phyloP scores from a whole-genome alignment of 169 alveolate genomes.

The Cryptosporidium bovis region DNA sequence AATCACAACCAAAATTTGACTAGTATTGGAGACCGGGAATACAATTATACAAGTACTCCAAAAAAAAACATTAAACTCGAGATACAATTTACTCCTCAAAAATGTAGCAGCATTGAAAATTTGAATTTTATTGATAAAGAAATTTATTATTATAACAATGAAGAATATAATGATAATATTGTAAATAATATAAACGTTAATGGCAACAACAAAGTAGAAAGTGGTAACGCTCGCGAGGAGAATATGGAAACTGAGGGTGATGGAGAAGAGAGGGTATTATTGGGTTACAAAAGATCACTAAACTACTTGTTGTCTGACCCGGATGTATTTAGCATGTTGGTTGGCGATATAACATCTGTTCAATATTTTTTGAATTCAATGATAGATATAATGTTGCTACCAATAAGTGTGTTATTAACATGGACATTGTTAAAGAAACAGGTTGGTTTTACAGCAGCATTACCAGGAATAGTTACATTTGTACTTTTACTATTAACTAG shows the following conservation, averaged over 20 bases:
- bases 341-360: conserved; percentile 52
- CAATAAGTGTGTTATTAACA: conserved; percentile 47
- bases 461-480: conserved; percentile 61
- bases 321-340: conserved; percentile 59
- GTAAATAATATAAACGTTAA: too few species aligned
- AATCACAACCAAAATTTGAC: neutral
- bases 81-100: neutral
- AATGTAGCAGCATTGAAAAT: too few species aligned
- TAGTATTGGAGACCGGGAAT: neutral
- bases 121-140: too few species aligned
- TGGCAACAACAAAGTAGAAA: too few species aligned
- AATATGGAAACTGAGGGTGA: conserved; percentile 1
- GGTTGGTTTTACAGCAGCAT: conserved; percentile 55
- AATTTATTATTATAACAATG: too few species aligned
- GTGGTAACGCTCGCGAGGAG: too few species aligned
- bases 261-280: neutral
- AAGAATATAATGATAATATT: too few species aligned
- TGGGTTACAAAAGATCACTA: conserved; percentile 29
- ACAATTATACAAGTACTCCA: neutral
- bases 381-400: conserved; percentile 28
- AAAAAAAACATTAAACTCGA: conserved; percentile 10
- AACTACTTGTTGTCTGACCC: conserved; percentile 32
- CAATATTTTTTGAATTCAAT: conserved; percentile 49
- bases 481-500: conserved; percentile 24
- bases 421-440: conserved; percentile 52